Base-by-base conservation (phyloP, 2,329 filamentous ascomycete species). In the Colletotrichum musicola region DNA sequence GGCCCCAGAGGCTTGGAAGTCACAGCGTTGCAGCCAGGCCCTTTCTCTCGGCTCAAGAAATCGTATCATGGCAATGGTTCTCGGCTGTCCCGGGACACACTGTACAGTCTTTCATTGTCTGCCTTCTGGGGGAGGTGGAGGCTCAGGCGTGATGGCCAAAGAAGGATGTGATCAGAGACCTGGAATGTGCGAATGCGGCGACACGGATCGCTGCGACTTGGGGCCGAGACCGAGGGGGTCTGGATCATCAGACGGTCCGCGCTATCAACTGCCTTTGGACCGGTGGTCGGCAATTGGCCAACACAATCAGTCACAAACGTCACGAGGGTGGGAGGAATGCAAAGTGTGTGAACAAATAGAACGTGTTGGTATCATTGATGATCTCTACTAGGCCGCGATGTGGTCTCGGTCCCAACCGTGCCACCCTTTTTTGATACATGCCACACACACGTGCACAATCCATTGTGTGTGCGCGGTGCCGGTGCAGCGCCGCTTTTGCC, bases 301-400 rank as follows among this genome's bases (percentile, higher is more conserved):
- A n/a, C 46, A 54, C n/a, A 40, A 53, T 46, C 63, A 62, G 40
- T 22, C 30, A 55, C 30, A 38, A n/a, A 54, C 30, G 16, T 65
- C 55, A 65, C 54, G 20, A 35, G 18, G n/a, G 9, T 14, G 35
- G 7, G 14, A 27, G 13, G 22, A 47, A 27, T 10, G 35, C 13
- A 7, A 30, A 35, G 30, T 44, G 18, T 46, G 54, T 54, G 61
- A 68, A 59, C 54, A 68, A 46, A 56, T 65, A 49, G 47, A 49
- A 51, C 57, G n/a, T 68, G 55, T 68, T 68, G 65, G 65, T 68
- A 63, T 63, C 60, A 63, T 63, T 63, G 60, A 55, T 61, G 47
- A 42, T 63, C 27, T 56, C 60, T 68, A 68, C 42, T 59, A 64
- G 49, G 46, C 51, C 38, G 55, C 46, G 14, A 27, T 44, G 51